These are phyloP conservation scores for Aspergillus cavernicola DNA, from an alignment of 495 filamentous ascomycete genomes.

Conservation along the genomic window DNA sequence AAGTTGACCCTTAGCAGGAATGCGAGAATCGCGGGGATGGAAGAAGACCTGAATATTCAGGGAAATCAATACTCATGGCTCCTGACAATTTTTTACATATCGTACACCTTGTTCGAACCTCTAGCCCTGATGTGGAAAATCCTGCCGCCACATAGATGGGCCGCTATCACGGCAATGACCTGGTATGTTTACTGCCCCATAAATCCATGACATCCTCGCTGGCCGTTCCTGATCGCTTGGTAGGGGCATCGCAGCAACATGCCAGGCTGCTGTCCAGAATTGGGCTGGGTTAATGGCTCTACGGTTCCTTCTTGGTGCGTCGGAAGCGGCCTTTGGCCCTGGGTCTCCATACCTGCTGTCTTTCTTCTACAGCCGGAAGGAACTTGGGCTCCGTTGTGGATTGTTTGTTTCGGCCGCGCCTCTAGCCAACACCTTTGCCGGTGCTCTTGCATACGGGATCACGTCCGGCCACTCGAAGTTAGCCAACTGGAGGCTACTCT, in stretches of 20 bases:
- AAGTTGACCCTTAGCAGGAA: slow-evolving; percentile 44
- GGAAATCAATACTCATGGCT: slow-evolving; percentile 64
- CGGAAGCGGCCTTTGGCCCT: slow-evolving; percentile 66
- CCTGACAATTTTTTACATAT: slow-evolving; percentile 73
- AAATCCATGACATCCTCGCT: background rate
- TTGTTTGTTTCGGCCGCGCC: slow-evolving; percentile 76
- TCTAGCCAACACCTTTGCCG: slow-evolving; percentile 78
- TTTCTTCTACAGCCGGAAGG: slow-evolving; percentile 79
- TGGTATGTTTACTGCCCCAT: slow-evolving; percentile 34
- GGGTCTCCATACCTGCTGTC: slow-evolving; percentile 69
- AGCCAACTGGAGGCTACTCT: slow-evolving; percentile 75
- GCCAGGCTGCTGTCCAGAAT: slow-evolving; percentile 57
- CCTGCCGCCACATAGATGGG: slow-evolving; percentile 54
- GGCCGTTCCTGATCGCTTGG: background rate
- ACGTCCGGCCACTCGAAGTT: slow-evolving; percentile 64
- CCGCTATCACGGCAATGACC: slow-evolving; percentile 42
- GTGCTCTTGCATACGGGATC: slow-evolving; percentile 79
- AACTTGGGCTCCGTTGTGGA: slow-evolving; percentile 72
- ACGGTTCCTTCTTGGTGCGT: slow-evolving; percentile 63
- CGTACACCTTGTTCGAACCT: slow-evolving; percentile 63
- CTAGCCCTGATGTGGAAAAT: slow-evolving; percentile 70
- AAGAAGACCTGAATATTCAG: slow-evolving; percentile 47
- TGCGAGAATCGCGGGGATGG: slow-evolving; percentile 60
- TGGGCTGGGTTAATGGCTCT: slow-evolving; percentile 65
- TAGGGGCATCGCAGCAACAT: slow-evolving; percentile 56